A percentile compares a stretch with the other conserved stretches of the same genome.
Evolutionary conservation across 129 eudicot genomes (phyloP).

Genomic region (Chrysanthemum seticuspe): DNA sequence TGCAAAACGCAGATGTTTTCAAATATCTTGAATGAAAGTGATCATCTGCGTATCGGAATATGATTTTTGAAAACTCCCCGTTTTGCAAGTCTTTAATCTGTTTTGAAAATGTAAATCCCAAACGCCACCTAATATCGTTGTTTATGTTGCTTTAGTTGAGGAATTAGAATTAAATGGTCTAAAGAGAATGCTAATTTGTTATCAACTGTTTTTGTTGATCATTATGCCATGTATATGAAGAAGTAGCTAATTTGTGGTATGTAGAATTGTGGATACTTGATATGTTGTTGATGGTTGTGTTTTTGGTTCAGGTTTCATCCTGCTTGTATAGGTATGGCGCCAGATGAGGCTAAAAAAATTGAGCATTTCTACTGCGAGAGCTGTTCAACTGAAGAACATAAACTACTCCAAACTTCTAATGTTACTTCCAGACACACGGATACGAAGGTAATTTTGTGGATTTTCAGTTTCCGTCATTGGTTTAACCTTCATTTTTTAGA

Average conservation of each 20-base stretch:
- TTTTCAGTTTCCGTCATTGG: neutral
- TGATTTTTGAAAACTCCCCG: no score
- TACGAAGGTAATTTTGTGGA: slow-evolving; percentile 51
- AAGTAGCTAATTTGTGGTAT: neutral
- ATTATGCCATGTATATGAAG: no score
- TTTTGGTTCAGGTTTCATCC: slow-evolving; percentile 88
- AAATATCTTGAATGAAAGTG: no score
- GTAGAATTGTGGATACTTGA: neutral
- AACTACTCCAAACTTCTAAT: slow-evolving; percentile 62
- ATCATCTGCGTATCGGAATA: no score
- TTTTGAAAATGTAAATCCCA: no score
- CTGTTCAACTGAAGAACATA: slow-evolving; percentile 75
- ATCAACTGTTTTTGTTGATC: no score
- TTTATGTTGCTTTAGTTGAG: no score
- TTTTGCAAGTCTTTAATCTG: no score
- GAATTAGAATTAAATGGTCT: no score
- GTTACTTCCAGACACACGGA: slow-evolving; percentile 64
- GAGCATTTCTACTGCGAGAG: slow-evolving; percentile 80
- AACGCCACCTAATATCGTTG: no score
- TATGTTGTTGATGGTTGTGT: slow-evolving; percentile 2
- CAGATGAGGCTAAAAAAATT: slow-evolving; percentile 72
- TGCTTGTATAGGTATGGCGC: slow-evolving; percentile 76
- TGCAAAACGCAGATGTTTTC: no score
- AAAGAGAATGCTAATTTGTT: no score
- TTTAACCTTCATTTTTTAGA: neutral